phyloP scores from a whole-genome alignment of 169 alveolate species.

The Plasmodium coatneyi region DNA sequence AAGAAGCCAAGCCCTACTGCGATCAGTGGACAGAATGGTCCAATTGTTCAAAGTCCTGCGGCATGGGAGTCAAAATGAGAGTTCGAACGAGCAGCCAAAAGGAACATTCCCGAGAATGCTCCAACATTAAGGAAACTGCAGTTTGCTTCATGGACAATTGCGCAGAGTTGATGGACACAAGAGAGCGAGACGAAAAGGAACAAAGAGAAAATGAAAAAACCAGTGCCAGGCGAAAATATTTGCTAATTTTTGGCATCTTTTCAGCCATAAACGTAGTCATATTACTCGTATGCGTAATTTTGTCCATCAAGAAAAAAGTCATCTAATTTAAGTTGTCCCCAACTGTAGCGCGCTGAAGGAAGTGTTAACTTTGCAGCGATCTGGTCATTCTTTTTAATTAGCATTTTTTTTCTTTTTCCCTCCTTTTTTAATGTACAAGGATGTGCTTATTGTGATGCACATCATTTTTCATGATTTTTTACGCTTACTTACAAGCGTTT shows the following conservation, averaged over 20 bases:
- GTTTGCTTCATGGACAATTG: conserved; percentile 13
- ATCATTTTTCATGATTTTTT: not conserved
- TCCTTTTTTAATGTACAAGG: not conserved
- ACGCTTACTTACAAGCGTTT: not conserved
- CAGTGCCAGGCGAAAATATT: not conserved
- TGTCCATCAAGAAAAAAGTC: conserved; percentile 50
- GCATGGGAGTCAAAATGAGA: conserved; percentile 39
- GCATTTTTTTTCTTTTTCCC: not conserved
- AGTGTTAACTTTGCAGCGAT: not conserved
- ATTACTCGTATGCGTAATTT: conserved; percentile 12
- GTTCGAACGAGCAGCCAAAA: not conserved
- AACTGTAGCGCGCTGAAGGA: not conserved
- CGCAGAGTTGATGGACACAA: not conserved
- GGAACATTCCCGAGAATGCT: conserved; percentile 9
- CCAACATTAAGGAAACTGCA: conserved; percentile 37
- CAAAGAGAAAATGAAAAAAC: conserved; percentile 5
- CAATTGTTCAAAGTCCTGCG: conserved; percentile 55
- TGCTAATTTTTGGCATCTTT: conserved; percentile 35
- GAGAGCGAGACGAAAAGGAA: not conserved
- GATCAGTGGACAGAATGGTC: conserved; percentile 61
- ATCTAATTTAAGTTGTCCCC: not conserved
- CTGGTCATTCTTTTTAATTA: not conserved
- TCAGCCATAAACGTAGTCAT: conserved; percentile 17
- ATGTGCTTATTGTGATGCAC: not conserved
- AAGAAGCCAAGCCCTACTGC: conserved; percentile 6